Percentiles rank a stretch among this genome's conserved stretches.
Evolutionary conservation across 2,329 filamentous ascomycete species (phyloP).

Genomic region (Alternaria angustiovoidea): DNA sequence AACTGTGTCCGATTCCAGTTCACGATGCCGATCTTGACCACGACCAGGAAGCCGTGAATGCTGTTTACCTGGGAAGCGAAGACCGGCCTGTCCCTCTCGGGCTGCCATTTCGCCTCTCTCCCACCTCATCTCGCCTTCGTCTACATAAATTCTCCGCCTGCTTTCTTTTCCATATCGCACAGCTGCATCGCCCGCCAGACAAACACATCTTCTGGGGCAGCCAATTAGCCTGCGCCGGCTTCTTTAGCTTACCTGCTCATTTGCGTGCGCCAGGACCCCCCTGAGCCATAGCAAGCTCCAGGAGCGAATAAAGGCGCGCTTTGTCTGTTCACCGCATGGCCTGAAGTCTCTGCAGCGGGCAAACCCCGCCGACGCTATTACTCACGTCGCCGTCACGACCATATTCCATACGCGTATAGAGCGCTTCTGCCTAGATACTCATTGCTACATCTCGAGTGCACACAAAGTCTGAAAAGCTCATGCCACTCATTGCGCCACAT

Average conservation of each 20-base stretch:
- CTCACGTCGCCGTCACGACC: constrained; percentile 12
- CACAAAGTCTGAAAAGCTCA: neutral
- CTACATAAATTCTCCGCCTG: neutral
- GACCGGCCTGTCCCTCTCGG: constrained; percentile 6
- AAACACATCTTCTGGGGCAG: constrained; percentile 3
- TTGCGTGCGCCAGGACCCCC: constrained; percentile 35
- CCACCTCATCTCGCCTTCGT: neutral
- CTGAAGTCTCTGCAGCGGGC: constrained; percentile 31
- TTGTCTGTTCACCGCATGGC: constrained; percentile 19
- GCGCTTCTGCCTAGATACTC: neutral
- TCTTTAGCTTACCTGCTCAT: constrained; percentile 35
- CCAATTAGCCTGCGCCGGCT: constrained; percentile 10
- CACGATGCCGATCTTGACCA: constrained; percentile 14
- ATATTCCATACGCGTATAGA: constrained; percentile 1
- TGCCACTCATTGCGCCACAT: constrained; percentile 2
- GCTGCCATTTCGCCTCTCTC: neutral
- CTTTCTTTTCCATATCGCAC: constrained; percentile 1
- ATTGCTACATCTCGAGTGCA: neutral
- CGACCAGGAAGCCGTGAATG: neutral
- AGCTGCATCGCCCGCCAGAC: constrained; percentile 10
- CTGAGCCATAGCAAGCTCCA: constrained; percentile 10
- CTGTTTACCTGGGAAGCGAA: neutral
- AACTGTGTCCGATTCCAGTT: constrained; percentile 13
- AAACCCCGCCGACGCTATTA: constrained; percentile 29
- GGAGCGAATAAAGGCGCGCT: constrained; percentile 9